A percentile compares a stretch with the other conserved stretches of the same genome.
Conservation (phyloP, 176 grass and related monocot genomes). For the Paspalum notatum region DNA sequence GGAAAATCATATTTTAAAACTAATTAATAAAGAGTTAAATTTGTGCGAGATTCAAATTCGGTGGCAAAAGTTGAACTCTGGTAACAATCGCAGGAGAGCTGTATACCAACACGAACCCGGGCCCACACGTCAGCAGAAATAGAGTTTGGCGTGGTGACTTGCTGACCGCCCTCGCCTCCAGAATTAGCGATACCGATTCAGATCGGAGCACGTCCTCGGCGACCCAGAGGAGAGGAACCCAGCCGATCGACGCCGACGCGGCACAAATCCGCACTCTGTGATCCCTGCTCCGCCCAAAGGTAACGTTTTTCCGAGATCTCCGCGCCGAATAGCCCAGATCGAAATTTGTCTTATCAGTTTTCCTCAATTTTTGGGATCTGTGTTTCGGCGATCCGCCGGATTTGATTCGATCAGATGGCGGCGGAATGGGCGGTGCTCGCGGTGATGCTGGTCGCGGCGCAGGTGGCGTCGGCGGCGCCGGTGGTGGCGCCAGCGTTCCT, state of each 20-base stretch:
- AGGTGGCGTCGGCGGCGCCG: constrained; percentile 9
- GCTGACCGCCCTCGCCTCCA: background rate
- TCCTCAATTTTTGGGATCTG: background rate
- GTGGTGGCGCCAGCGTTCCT: constrained; percentile 64
- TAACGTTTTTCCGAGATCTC: constrained; percentile 11
- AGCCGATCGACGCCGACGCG: background rate
- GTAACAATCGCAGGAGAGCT: too few species aligned
- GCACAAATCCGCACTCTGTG: background rate
- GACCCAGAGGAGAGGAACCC: background rate
- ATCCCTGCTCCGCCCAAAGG: constrained; percentile 18
- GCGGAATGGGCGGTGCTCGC: constrained; percentile 20
- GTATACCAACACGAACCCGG: background rate
- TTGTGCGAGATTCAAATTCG: too few species aligned
- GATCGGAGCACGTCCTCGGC: constrained; percentile 11
- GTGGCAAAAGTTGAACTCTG: too few species aligned
- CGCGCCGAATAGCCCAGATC: background rate
- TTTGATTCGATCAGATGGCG: constrained; percentile 41
- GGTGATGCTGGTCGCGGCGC: constrained; percentile 22
- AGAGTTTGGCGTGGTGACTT: background rate
- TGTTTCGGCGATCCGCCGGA: background rate
- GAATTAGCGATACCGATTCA: constrained; percentile 5
- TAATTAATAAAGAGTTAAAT: too few species aligned
- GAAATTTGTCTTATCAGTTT: background rate
- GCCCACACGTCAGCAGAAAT: background rate
- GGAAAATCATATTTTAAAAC: too few species aligned